phyloP scores from a whole-genome alignment of 768 basidiomycete species.

The Mycena rebaudengoi region DNA sequence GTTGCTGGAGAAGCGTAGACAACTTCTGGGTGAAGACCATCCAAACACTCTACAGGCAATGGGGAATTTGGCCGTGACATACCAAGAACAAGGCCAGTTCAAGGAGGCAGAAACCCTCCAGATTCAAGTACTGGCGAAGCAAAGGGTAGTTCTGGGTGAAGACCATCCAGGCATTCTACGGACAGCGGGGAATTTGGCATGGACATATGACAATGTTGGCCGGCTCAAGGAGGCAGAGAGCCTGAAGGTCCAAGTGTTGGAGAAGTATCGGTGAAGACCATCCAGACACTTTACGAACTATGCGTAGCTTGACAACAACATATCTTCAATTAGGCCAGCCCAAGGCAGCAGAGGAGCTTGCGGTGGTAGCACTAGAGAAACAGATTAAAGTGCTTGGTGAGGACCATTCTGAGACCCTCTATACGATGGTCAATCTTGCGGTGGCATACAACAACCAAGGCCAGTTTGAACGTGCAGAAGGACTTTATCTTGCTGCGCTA shows the following conservation, averaged over 20 bases:
- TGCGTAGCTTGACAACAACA: neutral
- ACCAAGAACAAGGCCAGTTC: neutral
- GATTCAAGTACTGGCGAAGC: neutral
- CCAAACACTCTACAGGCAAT: neutral
- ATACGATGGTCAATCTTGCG: neutral
- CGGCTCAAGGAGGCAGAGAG: neutral
- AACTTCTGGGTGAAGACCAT: neutral
- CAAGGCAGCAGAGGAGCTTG: neutral
- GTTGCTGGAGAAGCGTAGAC: neutral
- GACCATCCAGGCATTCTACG: neutral
- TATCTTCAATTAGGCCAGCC: neutral
- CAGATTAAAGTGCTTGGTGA: neutral
- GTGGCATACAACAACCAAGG: neutral
- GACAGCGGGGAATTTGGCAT: neutral
- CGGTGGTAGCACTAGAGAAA: neutral
- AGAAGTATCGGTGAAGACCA: neutral
- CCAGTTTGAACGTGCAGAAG: neutral
- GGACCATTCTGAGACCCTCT: neutral
- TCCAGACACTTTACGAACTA: neutral
- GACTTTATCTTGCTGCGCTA: neutral
- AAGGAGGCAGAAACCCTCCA: neutral
- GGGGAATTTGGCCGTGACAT: neutral
- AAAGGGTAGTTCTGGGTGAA: neutral
- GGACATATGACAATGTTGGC: no score
- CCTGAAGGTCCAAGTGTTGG: neutral